Evolutionary conservation across 2,329 filamentous ascomycete species (phyloP), one percentile per base, ranked within the genome.

Genomic region (Aspergillus sp.): DNA sequence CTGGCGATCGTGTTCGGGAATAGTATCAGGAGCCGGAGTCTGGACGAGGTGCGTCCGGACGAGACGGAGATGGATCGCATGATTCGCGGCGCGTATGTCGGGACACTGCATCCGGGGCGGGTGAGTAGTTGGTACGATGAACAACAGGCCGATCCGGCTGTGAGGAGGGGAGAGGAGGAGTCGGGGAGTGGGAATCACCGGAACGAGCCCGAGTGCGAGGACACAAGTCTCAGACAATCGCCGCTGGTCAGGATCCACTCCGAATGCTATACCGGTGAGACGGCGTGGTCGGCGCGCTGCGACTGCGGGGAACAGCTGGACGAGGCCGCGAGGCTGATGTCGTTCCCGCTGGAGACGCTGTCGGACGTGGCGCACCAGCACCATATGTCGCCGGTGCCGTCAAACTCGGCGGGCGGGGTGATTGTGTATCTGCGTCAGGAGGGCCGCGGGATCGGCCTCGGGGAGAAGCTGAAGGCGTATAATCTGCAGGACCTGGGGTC

Each of bases 211-310:
- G 24, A 36, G n/a, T 35, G 49, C n/a, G 32, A 54, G 15, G 29
- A 39, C 5, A 43, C 29, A 24, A 41, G 28, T 30, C 35, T 37
- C 16, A 33, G 44, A 13, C 49, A 59, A 36, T 54, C 81, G 1
- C 85, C 91, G 0, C 68, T 98, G 24, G 89, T 98, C 29, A 75
- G 91, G 36, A 98, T 98, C 53, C 91, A 98, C 60, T 93, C 85
- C 3, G 91, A 98, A 61, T 98, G 91, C 64, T 98, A 98, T 61
- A 98, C 91, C 0, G 91, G 91, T 37, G 91, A 98, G 68, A 98
- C 91, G 1, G 91, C 93, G 1, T 96, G 91, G 91, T 95, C 88
- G 5, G 89, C 91, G 22, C 79, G 91, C 16, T 98, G 91, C 64
- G 91, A 98, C 63, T 98, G 91, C 58, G 91, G 91, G 35, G 91